Conservation (phyloP, 495 filamentous ascomycete genomes). For the Aspergillus saccharolyticus region DNA sequence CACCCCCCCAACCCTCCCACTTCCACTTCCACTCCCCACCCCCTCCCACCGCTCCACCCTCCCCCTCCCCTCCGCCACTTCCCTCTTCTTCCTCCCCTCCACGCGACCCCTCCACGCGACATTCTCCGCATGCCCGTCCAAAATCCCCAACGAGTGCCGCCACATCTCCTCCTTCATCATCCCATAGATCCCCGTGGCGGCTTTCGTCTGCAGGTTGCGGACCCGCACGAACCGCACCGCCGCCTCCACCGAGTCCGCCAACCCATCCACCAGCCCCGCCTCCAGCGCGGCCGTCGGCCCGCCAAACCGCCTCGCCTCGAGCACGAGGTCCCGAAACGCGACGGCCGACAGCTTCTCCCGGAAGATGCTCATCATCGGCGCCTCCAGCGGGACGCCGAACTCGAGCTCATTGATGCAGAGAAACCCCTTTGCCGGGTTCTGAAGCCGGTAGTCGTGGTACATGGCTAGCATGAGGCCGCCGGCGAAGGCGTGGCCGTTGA, state of each 20-base stretch:
- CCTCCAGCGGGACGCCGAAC: constrained; percentile 64
- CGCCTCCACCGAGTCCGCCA: constrained; percentile 59
- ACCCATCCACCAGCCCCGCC: constrained; percentile 60
- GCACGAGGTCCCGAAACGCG: constrained; percentile 57
- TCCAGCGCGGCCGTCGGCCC: constrained; percentile 51
- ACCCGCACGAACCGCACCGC: constrained; percentile 50
- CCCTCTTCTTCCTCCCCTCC: constrained; percentile 26
- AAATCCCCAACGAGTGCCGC: constrained; percentile 49
- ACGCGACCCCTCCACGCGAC: constrained; percentile 40
- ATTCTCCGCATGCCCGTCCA: constrained; percentile 44
- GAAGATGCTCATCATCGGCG: constrained; percentile 71
- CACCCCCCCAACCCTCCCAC: neutral
- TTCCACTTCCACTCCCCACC: constrained; percentile 25
- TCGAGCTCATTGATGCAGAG: constrained; percentile 75
- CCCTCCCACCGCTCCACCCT: constrained; percentile 40
- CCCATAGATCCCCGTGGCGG: constrained; percentile 58
- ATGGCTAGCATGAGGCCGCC: constrained; percentile 75
- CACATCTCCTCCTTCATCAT: constrained; percentile 70
- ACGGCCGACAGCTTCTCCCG: constrained; percentile 53
- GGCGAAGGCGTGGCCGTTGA: constrained; percentile 81
- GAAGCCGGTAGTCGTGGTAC: constrained; percentile 78
- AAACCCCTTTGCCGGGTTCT: constrained; percentile 63
- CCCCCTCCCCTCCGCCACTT: constrained; percentile 21
- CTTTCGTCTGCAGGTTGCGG: constrained; percentile 53
- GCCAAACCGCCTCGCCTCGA: constrained; percentile 63